Percentiles rank a stretch among this genome's conserved stretches.
Evolutionary conservation across 106 monocot genomes (phyloP).

Genomic region (Dendrobium huoshanense): DNA sequence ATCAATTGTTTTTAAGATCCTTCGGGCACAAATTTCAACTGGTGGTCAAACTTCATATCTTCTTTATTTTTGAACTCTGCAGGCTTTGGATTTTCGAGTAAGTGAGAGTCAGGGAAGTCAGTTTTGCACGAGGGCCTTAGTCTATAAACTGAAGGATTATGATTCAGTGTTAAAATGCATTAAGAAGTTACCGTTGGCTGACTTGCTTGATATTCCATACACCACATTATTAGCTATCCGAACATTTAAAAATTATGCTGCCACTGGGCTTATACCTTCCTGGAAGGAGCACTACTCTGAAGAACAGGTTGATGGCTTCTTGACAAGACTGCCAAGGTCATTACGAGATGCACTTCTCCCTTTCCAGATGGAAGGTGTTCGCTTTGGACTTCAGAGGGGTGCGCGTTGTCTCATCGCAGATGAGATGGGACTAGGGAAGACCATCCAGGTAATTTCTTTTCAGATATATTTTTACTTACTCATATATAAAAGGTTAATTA

Average conservation of each 20-base stretch:
- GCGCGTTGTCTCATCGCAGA: constrained; percentile 95
- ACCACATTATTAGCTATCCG: constrained; percentile 49
- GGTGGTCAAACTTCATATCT: neutral
- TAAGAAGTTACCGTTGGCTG: constrained; percentile 42
- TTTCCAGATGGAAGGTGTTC: constrained; percentile 90
- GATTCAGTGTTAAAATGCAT: constrained; percentile 41
- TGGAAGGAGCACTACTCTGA: constrained; percentile 49
- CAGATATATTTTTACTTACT: neutral
- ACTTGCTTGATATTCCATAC: constrained; percentile 72
- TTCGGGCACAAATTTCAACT: no score
- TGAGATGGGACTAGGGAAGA: constrained; percentile 99
- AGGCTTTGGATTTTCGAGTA: constrained; percentile 36
- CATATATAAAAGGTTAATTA: neutral
- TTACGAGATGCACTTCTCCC: constrained; percentile 63
- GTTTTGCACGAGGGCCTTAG: constrained; percentile 12
- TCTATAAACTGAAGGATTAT: constrained; percentile 60
- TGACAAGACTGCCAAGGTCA: constrained; percentile 40
- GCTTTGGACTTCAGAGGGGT: constrained; percentile 71
- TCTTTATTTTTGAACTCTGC: neutral
- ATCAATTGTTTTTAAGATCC: no score
- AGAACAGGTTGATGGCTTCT: constrained; percentile 51
- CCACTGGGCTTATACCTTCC: constrained; percentile 44
- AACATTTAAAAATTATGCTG: constrained; percentile 45
- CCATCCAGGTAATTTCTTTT: constrained; percentile 58
- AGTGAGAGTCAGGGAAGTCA: constrained; percentile 44